These are phyloP conservation scores for Solanum megistacrolobum DNA, from an alignment of 257 asterid genomes.

Conservation along the genomic window DNA sequence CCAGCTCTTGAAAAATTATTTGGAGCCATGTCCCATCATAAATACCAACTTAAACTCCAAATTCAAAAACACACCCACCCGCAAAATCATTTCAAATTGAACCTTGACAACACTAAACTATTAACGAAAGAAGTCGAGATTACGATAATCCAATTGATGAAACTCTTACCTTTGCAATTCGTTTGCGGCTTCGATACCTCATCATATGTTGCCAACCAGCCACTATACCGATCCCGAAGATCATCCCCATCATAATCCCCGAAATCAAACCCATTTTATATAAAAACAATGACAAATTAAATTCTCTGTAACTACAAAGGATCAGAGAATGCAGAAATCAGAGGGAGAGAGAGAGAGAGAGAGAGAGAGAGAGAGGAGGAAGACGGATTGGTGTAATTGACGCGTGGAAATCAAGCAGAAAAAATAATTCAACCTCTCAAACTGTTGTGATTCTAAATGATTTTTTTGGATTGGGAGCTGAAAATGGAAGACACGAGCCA, in stretches of 20 bases:
- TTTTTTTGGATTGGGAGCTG: neutral
- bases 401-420: neutral
- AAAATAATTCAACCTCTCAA: neutral
- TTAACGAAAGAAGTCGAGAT: neutral
- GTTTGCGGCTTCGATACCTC: conserved; percentile 3
- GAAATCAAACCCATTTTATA: conserved; percentile 8
- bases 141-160: neutral
- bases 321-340: neutral
- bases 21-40: neutral
- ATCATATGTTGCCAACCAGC: conserved; percentile 10
- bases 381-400: neutral
- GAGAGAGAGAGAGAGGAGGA: too few relatives aligned
- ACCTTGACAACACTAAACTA: neutral
- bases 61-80: neutral
- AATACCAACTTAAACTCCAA: neutral
- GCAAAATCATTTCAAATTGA: neutral
- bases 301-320: neutral
- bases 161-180: neutral
- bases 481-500: neutral
- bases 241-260: conserved; percentile 6
- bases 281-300: neutral
- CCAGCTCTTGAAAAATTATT: neutral
- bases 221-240: conserved; percentile 1
- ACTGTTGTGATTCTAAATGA: too few relatives aligned
- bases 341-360: too few relatives aligned